phyloP scores from a whole-genome alignment of 805 yeast species.

The Komagataella pastoris region DNA sequence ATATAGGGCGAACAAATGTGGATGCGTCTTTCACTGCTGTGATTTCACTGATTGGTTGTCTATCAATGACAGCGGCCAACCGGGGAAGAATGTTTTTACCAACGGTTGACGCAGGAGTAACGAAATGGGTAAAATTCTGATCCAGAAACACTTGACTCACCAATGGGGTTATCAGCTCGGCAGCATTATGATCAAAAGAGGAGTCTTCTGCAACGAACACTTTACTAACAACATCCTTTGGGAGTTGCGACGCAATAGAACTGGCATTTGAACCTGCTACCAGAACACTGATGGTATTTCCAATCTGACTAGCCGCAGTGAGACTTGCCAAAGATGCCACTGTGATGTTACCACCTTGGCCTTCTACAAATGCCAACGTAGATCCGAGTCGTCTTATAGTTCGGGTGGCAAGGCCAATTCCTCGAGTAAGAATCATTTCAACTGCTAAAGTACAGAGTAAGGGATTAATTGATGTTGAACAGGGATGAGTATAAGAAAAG shows the following conservation, averaged over 20 bases:
- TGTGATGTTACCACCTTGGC: constrained; percentile 37
- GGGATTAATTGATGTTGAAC: not conserved
- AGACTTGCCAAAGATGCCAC: constrained; percentile 63
- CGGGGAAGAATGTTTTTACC: constrained; percentile 85
- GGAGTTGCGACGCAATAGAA: constrained; percentile 34
- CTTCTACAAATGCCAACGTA: constrained; percentile 70
- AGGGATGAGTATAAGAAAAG: not conserved
- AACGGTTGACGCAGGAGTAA: constrained; percentile 73
- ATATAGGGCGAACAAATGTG: constrained; percentile 85
- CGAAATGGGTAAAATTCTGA: constrained; percentile 49
- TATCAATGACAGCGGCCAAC: constrained; percentile 70
- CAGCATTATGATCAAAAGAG: constrained; percentile 55
- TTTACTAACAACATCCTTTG: constrained; percentile 38
- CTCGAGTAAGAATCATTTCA: not conserved
- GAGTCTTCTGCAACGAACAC: constrained; percentile 45
- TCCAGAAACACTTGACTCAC: constrained; percentile 27
- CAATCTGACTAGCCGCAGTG: constrained; percentile 65
- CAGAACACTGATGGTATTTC: constrained; percentile 71
- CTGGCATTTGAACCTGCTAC: constrained; percentile 51
- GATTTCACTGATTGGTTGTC: constrained; percentile 82
- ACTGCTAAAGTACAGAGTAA: not conserved
- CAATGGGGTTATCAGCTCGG: constrained; percentile 74
- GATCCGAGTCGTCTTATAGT: constrained; percentile 30
- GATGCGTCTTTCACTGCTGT: constrained; percentile 48
- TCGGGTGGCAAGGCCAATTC: not conserved